phyloP scores from a whole-genome alignment of 1,284 basidiomycete species.

The Fomes fomentarius region DNA sequence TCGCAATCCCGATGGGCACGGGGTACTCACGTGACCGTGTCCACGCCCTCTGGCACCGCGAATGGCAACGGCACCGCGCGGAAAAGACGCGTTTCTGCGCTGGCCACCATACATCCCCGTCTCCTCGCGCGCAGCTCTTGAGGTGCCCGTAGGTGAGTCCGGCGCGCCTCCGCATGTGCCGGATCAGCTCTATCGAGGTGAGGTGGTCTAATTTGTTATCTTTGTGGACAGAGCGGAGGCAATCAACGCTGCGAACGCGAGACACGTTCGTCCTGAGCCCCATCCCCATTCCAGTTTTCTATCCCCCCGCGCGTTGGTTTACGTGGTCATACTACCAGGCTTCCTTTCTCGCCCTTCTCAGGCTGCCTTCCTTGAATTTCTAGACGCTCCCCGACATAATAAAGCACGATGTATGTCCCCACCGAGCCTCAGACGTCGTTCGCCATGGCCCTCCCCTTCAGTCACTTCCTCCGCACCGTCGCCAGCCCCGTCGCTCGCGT shows the following conservation, averaged over 20 bases:
- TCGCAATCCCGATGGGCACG: too few relatives aligned
- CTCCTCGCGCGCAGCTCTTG: not conserved
- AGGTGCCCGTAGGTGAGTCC: not conserved
- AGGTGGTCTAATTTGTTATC: not conserved
- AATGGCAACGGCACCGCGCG: not conserved
- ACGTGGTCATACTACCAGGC: constrained; percentile 1
- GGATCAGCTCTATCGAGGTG: not conserved
- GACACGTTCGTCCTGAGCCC: constrained; percentile 10
- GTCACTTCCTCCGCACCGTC: constrained; percentile 25
- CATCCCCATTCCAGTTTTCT: not conserved
- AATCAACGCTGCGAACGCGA: constrained; percentile 5
- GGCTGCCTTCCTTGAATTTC: constrained; percentile 1
- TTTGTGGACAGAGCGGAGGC: not conserved
- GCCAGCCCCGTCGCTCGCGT: constrained; percentile 26
- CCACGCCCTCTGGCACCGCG: constrained; percentile 13
- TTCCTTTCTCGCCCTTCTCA: constrained; percentile 13
- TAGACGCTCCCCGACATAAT: constrained; percentile 19
- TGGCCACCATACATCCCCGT: not conserved
- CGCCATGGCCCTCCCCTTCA: constrained; percentile 21
- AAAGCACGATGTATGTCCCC: constrained; percentile 20
- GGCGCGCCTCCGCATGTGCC: too few relatives aligned
- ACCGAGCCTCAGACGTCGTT: constrained; percentile 5
- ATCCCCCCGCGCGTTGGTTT: not conserved
- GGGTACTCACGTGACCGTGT: constrained; percentile 19
- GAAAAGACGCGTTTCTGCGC: not conserved